Conservation (phyloP, 208 protist genomes). For the Crithidia sp. region DNA sequence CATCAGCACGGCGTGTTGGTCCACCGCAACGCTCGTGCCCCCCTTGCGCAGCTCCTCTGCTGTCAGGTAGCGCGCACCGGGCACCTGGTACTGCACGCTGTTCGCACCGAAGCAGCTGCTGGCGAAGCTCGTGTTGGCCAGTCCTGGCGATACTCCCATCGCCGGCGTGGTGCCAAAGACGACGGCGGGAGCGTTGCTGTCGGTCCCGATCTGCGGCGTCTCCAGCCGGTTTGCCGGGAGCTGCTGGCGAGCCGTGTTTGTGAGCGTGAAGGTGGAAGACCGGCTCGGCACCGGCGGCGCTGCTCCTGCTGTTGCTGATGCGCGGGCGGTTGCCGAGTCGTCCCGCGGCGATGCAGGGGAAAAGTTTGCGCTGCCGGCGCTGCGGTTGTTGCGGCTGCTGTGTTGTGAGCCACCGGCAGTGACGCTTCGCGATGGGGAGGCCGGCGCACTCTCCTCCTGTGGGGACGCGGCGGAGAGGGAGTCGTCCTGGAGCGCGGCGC, state of each 20-base stretch:
- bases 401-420: background rate
- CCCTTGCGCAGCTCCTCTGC: conserved; percentile 24
- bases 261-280: conserved; percentile 4
- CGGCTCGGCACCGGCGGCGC: background rate
- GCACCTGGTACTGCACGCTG: conserved; percentile 44
- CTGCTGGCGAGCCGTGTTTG: background rate
- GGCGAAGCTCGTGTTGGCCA: conserved; percentile 23
- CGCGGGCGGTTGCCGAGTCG: background rate
- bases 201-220: conserved; percentile 28
- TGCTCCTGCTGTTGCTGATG: background rate
- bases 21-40: conserved; percentile 22
- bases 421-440: background rate
- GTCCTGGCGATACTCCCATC: conserved; percentile 15
- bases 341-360: background rate
- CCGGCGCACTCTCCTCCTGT: background rate
- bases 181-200: background rate
- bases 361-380: background rate
- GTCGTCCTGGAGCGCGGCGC: background rate
- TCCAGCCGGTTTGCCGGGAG: conserved; percentile 16
- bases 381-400: background rate
- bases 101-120: conserved; percentile 26
- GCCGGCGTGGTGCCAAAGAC: background rate
- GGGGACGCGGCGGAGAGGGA: background rate
- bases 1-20: conserved; percentile 40
- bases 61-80: conserved; percentile 45